Base-by-base conservation (phyloP, 2,329 filamentous ascomycete genomes). In the Talaromyces marneffei region DNA sequence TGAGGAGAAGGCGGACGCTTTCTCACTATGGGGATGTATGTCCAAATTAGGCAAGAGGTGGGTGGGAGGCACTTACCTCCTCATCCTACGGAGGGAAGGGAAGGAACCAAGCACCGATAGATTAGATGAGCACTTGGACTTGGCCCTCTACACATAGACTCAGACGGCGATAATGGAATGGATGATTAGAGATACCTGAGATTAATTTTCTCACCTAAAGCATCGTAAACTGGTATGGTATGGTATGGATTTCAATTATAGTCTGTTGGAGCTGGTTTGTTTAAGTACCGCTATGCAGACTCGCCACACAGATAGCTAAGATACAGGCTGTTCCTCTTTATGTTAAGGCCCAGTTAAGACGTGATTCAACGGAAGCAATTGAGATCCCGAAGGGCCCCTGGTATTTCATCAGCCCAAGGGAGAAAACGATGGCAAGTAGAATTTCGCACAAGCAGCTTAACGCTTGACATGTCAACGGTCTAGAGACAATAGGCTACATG, bases 361-460 rank as follows among this genome's bases (percentile, higher is more conserved):
- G 16, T 39, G n/a, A 18, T 39, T 18, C 12, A 62, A 64, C 46
- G n/a, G n/a, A n/a, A n/a, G n/a, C n/a, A n/a, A n/a, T n/a, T n/a
- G n/a, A n/a, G n/a, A n/a, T n/a, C n/a, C n/a, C n/a, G n/a, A n/a
- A n/a, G n/a, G n/a, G 25, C 7, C 25, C 16, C 16, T 50, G 35
- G 37, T 42, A 48, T 35, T 39, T 54, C 48, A 59, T 59, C 39
- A 39, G 46, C 27, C 40, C 54, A 29, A 39, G 35, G 63, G 48
- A 33, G 29, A 46, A n/a, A 31, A 66, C 7, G 52, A 55, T 33
- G 23, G 7, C 12, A 55, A 14, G 16, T 39, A 40, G 29, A 16
- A 55, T 18, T 37, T 54, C 61, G 63, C 48, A 40, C 46, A 63
- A 63, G 39, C 44, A 62, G 56, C 35, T 58, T 54, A 50, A 59